phyloP scores from a whole-genome alignment of 176 grass and related monocot species.

The Aegilops bicornis region DNA sequence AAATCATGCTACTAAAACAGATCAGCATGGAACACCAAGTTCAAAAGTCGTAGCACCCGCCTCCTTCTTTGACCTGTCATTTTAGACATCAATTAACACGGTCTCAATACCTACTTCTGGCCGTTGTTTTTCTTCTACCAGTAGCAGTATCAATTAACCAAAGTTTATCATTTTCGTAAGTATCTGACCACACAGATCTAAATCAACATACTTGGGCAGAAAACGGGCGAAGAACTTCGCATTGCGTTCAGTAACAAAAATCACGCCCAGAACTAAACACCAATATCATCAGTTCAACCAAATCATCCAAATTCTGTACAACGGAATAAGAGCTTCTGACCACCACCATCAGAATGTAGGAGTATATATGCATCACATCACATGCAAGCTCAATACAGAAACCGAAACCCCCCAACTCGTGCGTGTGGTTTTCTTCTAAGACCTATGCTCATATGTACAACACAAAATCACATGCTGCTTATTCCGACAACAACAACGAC shows the following conservation, averaged over 20 bases:
- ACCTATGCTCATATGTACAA: slow-evolving; percentile 28
- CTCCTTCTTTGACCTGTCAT: background rate
- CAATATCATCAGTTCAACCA: background rate
- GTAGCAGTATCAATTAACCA: too few relatives aligned
- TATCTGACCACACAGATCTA: background rate
- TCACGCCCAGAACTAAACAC: background rate
- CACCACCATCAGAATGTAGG: background rate
- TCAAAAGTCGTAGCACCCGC: background rate
- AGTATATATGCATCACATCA: background rate
- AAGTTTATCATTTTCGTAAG: too few relatives aligned
- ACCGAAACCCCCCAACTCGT: background rate
- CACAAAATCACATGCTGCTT: background rate
- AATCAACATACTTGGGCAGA: background rate
- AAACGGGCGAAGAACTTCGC: background rate
- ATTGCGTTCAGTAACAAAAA: background rate
- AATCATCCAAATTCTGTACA: background rate
- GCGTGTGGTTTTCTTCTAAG: background rate
- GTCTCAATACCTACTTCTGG: too few relatives aligned
- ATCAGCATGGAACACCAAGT: background rate
- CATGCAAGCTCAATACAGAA: background rate
- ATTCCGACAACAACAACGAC: background rate
- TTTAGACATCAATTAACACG: background rate
- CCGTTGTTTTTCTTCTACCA: too few relatives aligned
- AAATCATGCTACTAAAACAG: background rate
- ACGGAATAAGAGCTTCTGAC: background rate